phyloP scores from a whole-genome alignment of 164 flowering plant species.

The Vitis amurensis region DNA sequence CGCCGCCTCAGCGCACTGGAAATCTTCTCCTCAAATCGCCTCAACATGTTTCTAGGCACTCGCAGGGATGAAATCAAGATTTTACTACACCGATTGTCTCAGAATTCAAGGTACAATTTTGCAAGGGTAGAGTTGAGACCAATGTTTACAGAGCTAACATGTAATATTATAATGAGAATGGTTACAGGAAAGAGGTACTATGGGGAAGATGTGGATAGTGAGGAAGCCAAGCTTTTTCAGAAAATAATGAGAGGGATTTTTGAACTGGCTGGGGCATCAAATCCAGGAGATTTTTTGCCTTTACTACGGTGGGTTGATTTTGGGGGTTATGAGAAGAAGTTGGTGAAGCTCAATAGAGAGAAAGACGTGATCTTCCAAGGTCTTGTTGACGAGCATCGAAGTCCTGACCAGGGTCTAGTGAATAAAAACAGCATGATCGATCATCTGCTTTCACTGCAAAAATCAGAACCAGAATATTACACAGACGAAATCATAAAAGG shows the following conservation, averaged over 20 bases:
- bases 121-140: constrained; percentile 28
- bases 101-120: no score
- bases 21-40: no score
- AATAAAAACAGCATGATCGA: no score
- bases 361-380: constrained; percentile 13
- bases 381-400: constrained; percentile 10
- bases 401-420: no score
- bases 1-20: no score
- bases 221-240: not conserved
- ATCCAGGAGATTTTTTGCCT: constrained; percentile 14
- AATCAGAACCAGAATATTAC: constrained; percentile 16
- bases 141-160: constrained; percentile 21
- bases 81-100: no score
- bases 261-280: not conserved
- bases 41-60: no score
- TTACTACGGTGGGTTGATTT: not conserved
- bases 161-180: constrained; percentile 43
- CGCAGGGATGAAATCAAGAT: no score
- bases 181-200: constrained; percentile 41
- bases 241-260: not conserved
- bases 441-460: constrained; percentile 10
- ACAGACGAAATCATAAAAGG: constrained; percentile 17
- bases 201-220: constrained; percentile 16
- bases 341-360: not conserved
- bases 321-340: not conserved